Conservation (phyloP, 345 rosid species). For the Rhodamnia argentea region DNA sequence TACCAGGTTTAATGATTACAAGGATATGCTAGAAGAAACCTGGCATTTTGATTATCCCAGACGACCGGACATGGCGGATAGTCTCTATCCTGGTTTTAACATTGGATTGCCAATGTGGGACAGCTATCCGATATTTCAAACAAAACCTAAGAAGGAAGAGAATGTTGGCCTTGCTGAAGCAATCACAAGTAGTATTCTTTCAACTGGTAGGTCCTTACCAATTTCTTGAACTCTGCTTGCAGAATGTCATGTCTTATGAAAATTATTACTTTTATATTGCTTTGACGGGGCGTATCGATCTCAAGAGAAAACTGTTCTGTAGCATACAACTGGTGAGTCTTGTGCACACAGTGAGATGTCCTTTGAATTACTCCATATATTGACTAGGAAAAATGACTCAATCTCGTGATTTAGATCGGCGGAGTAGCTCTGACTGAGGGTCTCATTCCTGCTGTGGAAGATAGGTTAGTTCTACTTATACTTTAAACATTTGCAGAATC, state of each 20-base stretch:
- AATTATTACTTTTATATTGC: slow-evolving; percentile 1
- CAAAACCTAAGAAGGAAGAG: slow-evolving; percentile 86
- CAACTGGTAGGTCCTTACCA: slow-evolving; percentile 42
- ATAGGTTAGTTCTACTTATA: slow-evolving; percentile 43
- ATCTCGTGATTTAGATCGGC: slow-evolving; percentile 53
- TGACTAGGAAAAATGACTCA: slow-evolving; percentile 5
- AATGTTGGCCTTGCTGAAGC: slow-evolving; percentile 97
- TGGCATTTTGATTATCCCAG: slow-evolving; percentile 76
- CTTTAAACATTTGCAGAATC: not conserved
- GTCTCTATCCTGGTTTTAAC: slow-evolving; percentile 33
- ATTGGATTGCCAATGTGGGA: slow-evolving; percentile 80
- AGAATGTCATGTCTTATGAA: not conserved
- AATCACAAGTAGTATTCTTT: slow-evolving; percentile 74
- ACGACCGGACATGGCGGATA: slow-evolving; percentile 49
- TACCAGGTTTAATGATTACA: slow-evolving; percentile 75
- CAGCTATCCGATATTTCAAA: slow-evolving; percentile 42
- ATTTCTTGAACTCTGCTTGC: not conserved
- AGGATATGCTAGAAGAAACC: slow-evolving; percentile 89
- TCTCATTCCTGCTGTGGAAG: slow-evolving; percentile 63
- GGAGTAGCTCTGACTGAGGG: slow-evolving; percentile 86
- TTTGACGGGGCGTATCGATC: slow-evolving; percentile 74
- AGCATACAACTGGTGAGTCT: slow-evolving; percentile 77
- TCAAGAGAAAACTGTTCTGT: slow-evolving; percentile 75
- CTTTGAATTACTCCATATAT: not conserved
- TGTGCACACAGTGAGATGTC: not conserved